These are phyloP conservation scores for Leccinum fibrillosum DNA, from an alignment of 768 basidiomycete genomes.

Conservation along the genomic window DNA sequence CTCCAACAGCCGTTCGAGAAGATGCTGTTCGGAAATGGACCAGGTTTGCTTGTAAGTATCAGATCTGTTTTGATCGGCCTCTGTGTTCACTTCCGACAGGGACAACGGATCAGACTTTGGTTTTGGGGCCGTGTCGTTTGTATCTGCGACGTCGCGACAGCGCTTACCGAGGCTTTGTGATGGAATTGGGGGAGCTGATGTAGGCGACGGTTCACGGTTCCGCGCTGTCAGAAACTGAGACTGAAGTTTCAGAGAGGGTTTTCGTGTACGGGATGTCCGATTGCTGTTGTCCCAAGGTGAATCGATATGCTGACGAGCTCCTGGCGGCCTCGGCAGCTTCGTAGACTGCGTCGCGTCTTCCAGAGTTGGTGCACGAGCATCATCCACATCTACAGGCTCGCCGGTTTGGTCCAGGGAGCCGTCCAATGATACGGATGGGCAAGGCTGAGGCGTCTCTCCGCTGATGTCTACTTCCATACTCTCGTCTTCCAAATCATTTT, in stretches of 20 bases:
- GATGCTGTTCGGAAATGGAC: conserved; percentile 72
- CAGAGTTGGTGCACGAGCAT: background rate
- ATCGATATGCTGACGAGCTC: conserved; percentile 1
- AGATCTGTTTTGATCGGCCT: conserved; percentile 22
- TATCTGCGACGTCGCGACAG: conserved; percentile 20
- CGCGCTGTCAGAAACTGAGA: conserved; percentile 11
- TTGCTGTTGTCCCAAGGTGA: conserved; percentile 7
- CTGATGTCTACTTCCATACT: conserved; percentile 58
- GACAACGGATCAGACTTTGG: conserved; percentile 14
- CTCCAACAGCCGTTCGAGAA: conserved; percentile 69
- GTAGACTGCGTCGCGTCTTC: conserved; percentile 1
- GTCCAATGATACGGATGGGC: conserved; percentile 18
- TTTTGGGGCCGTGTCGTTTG: conserved; percentile 14
- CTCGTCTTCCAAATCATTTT: conserved; percentile 58
- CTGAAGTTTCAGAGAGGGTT: conserved; percentile 32
- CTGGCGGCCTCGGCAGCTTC: conserved; percentile 5
- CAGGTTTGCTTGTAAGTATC: conserved; percentile 86
- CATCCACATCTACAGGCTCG: conserved; percentile 17
- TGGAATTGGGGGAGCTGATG: conserved; percentile 11
- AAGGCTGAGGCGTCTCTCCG: conserved; percentile 29
- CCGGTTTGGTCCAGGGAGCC: conserved; percentile 2
- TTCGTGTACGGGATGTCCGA: conserved; percentile 25
- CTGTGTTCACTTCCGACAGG: conserved; percentile 17
- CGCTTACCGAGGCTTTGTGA: conserved; percentile 26
- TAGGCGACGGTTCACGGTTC: conserved; percentile 6